Evolutionary conservation across 331 rosid genomes (phyloP).

Genomic region (Arachis monticola): DNA sequence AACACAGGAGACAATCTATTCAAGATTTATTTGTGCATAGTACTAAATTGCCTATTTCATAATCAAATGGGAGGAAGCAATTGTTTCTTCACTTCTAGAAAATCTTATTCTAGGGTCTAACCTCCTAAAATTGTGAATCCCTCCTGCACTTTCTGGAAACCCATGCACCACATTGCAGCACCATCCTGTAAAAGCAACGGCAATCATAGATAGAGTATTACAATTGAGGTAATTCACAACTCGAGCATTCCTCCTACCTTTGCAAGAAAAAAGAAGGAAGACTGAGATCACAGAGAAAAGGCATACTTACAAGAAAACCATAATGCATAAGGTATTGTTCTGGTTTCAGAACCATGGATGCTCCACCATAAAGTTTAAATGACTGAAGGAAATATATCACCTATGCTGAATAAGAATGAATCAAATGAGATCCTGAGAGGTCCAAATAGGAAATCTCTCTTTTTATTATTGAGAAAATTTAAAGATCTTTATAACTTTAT

Average conservation of each 20-base stretch:
- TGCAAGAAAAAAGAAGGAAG: slow-evolving; percentile 17
- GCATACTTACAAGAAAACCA: slow-evolving; percentile 70
- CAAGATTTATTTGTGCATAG: background rate
- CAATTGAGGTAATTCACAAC: slow-evolving; percentile 16
- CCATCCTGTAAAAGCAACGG: slow-evolving; percentile 65
- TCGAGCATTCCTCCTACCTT: slow-evolving; percentile 34
- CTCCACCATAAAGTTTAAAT: slow-evolving; percentile 90
- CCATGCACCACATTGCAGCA: slow-evolving; percentile 92
- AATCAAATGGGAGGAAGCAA: slow-evolving; percentile 1
- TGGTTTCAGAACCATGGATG: slow-evolving; percentile 90
- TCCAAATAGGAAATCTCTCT: background rate
- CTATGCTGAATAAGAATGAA: slow-evolving; percentile 61
- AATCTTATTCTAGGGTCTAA: slow-evolving; percentile 42
- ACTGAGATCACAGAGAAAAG: slow-evolving; percentile 30
- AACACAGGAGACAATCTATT: background rate
- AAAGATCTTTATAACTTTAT: slow-evolving; percentile 2
- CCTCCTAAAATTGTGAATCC: slow-evolving; percentile 96
- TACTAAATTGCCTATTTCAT: slow-evolving; percentile 1
- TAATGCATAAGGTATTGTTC: slow-evolving; percentile 79
- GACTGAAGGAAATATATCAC: slow-evolving; percentile 84
- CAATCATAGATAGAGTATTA: slow-evolving; percentile 9
- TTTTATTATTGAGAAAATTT: slow-evolving; percentile 12
- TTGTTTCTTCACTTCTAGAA: slow-evolving; percentile 3
- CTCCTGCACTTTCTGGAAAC: slow-evolving; percentile 80
- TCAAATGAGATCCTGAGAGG: slow-evolving; percentile 40